phyloP scores from a whole-genome alignment of 345 rosid species.

The Bruguiera gymnorhiza region DNA sequence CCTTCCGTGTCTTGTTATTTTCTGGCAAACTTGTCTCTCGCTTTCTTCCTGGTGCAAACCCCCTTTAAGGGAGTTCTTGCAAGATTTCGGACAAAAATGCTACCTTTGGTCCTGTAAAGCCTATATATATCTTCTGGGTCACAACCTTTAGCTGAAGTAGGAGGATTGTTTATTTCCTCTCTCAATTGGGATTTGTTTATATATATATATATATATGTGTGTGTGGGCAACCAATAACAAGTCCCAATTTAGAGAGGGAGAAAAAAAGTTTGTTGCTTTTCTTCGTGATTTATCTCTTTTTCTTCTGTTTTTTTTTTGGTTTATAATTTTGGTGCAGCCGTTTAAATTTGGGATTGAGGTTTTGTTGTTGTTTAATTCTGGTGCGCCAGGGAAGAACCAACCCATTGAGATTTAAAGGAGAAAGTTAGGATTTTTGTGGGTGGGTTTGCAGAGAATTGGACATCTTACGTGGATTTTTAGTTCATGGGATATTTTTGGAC shows the following conservation, averaged over 20 bases:
- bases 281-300: neutral
- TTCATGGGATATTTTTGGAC: slow-evolving; percentile 19
- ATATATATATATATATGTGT: too few species aligned
- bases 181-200: slow-evolving; percentile 40
- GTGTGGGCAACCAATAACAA: slow-evolving; percentile 6
- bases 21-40: slow-evolving; percentile 14
- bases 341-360: too few species aligned
- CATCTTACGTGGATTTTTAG: slow-evolving; percentile 6
- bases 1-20: slow-evolving; percentile 13
- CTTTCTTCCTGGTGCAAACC: slow-evolving; percentile 18
- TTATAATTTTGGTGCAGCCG: neutral
- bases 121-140: neutral
- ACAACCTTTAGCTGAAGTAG: slow-evolving; percentile 9
- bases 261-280: neutral
- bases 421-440: slow-evolving; percentile 18
- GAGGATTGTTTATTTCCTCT: slow-evolving; percentile 23
- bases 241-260: slow-evolving; percentile 35
- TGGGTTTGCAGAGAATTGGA: slow-evolving; percentile 21
- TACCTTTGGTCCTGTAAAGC: neutral
- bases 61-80: neutral
- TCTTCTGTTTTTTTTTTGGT: neutral
- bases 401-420: slow-evolving; percentile 16
- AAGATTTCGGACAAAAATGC: slow-evolving; percentile 4
- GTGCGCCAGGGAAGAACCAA: slow-evolving; percentile 1
- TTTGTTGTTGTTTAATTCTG: too few species aligned